phyloP scores from a whole-genome alignment of 352 stramenopile genomes.

The Thraustotheca clavata region DNA sequence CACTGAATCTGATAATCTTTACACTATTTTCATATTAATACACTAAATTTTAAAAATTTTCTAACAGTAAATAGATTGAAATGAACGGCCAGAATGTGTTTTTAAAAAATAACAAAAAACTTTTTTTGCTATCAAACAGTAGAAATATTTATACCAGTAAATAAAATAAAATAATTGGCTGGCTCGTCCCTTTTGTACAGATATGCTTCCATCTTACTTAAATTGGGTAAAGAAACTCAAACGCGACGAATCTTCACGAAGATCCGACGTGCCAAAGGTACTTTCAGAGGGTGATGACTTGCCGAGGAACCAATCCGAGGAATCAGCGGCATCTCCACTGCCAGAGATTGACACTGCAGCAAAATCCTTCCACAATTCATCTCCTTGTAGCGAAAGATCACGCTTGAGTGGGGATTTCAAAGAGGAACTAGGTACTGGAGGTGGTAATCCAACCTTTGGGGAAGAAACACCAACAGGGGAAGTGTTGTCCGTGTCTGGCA shows the following conservation, averaged over 20 bases:
- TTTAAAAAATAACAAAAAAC: no score
- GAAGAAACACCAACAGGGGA: background rate
- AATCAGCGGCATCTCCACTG: background rate
- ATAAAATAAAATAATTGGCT: constrained; percentile 25
- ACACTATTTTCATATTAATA: no score
- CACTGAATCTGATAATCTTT: no score
- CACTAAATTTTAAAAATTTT: no score
- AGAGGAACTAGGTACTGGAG: background rate
- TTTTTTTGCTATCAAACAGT: no score
- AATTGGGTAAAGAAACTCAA: constrained; percentile 23
- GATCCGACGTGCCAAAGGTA: background rate
- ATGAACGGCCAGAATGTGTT: no score
- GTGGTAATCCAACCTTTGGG: background rate
- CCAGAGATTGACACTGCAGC: constrained; percentile 6
- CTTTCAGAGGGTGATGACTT: background rate
- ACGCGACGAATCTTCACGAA: constrained; percentile 15
- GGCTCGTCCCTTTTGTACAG: constrained; percentile 22
- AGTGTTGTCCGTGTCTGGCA: background rate
- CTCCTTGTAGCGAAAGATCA: constrained; percentile 11
- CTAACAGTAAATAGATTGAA: no score
- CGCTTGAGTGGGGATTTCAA: constrained; percentile 15
- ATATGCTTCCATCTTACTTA: constrained; percentile 11
- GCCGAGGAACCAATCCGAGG: constrained; percentile 14
- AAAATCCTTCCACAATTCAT: constrained; percentile 22
- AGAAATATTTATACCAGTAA: constrained; percentile 25